Evolutionary conservation across 345 rosid genomes (phyloP), one percentile per base, ranked within the genome.

Genomic region (Gossypium herbaceum): DNA sequence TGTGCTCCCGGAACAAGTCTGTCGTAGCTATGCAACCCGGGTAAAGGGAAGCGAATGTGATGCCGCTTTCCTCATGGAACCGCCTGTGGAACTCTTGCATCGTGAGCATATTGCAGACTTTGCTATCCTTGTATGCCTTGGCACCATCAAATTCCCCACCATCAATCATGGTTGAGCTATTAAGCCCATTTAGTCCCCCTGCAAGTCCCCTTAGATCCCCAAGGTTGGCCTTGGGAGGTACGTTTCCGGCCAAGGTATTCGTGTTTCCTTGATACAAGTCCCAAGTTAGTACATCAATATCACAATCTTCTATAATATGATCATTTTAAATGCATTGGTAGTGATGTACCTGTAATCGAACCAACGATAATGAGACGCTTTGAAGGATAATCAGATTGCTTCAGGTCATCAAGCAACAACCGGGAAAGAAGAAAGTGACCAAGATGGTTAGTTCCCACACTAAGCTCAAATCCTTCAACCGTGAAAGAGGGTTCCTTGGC

Each of bases 21-120:
- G 99, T 95, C 1, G 98, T 91, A 78, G 99, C 99, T 24, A 95
- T 95, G 87, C 99, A 95, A 43, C 99, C 99, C 0, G 99, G 99
- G 82, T 93, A 95, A 39, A 95, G 90, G 76, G 98, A 95, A 12
- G 98, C 92, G 16, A 95, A 95, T 15, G 97, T 84, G 68, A 95
- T 89, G 6, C 90, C 98, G 0, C 97, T 90, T 47, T 93, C 97
- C 76, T 95, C 94, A 4, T 93, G 99, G 85, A 78, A 93, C 27
- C 93, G 93, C 80, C 97, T 83, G 80, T 95, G 99, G 85, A 93
- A 92, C 75, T 95, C 96, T 76, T 93, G 99, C 98, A 95, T 95
- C 0, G 87, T 86, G 47, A 95, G 87, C 99, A 93, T 95, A 75
- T 95, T 95, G 87, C 99, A 95, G 61, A 95, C 97, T 78, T 95